Conservation (phyloP, 805 yeast species). For the Lachancea mirantina region DNA sequence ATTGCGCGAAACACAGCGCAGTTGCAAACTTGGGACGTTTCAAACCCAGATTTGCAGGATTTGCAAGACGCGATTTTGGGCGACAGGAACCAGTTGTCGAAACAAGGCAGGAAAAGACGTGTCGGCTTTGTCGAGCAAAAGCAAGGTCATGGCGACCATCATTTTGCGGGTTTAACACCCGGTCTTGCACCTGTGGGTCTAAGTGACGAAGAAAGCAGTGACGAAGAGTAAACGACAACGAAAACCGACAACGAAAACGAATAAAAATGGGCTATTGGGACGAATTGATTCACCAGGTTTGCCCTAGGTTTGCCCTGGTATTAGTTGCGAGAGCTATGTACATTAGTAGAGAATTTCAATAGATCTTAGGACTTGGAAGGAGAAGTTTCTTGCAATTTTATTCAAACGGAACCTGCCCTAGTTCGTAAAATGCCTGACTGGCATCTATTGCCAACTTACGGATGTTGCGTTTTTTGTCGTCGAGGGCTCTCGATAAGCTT, state of each 20-base stretch:
- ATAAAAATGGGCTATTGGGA: too few species aligned
- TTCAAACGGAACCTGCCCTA: conserved; percentile 35
- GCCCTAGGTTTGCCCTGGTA: too few species aligned
- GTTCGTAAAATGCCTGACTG: conserved; percentile 67
- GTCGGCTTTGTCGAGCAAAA: conserved; percentile 23
- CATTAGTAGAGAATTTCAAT: neutral
- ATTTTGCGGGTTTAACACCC: conserved; percentile 64
- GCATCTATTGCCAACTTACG: conserved; percentile 73
- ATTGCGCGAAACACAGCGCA: conserved; percentile 33
- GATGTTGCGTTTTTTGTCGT: conserved; percentile 66
- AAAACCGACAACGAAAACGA: too few species aligned
- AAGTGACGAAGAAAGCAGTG: conserved; percentile 44
- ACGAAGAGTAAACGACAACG: conserved; percentile 28
- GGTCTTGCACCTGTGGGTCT: conserved; percentile 79
- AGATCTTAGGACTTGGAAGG: too few species aligned
- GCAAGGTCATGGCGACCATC: conserved; percentile 18
- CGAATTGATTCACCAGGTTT: too few species aligned
- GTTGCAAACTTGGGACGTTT: conserved; percentile 37
- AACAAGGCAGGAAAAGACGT: conserved; percentile 24
- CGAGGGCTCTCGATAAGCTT: conserved; percentile 47
- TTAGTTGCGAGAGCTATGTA: conserved; percentile 1
- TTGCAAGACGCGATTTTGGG: conserved; percentile 38
- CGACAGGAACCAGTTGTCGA: conserved; percentile 34
- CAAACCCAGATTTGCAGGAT: conserved; percentile 37
- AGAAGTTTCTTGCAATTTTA: conserved; percentile 6